phyloP scores from a whole-genome alignment of 2,329 filamentous ascomycete genomes.

The Clonostachys solani region DNA sequence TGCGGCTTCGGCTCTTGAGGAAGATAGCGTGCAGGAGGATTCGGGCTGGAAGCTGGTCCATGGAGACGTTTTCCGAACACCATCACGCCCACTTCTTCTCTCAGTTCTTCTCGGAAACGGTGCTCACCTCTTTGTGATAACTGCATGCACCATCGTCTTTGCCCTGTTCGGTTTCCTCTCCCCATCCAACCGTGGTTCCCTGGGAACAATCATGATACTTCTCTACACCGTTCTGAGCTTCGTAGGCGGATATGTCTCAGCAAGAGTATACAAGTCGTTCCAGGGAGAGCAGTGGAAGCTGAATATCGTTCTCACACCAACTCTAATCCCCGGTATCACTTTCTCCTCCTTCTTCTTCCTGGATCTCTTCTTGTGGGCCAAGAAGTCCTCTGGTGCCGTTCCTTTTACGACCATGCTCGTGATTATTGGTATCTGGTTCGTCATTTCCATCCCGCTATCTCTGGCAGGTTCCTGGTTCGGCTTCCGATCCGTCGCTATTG shows the following conservation, averaged over 20 bases:
- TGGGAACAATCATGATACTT: slow-evolving; percentile 89
- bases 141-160: slow-evolving; percentile 88
- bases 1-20: slow-evolving; percentile 74
- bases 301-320: slow-evolving; percentile 83
- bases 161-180: slow-evolving; percentile 93
- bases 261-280: slow-evolving; percentile 91
- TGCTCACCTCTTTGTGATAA: slow-evolving; percentile 96
- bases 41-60: slow-evolving; percentile 98
- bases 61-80: slow-evolving; percentile 92
- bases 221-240: slow-evolving; percentile 92
- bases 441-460: slow-evolving; percentile 91
- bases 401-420: slow-evolving; percentile 97
- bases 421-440: slow-evolving; percentile 90
- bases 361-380: slow-evolving; percentile 94
- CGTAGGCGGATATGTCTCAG: slow-evolving; percentile 85
- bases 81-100: slow-evolving; percentile 76
- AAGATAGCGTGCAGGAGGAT: slow-evolving; percentile 95
- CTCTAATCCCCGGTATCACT: slow-evolving; percentile 80
- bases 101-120: slow-evolving; percentile 90
- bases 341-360: slow-evolving; percentile 89
- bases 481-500: slow-evolving; percentile 69
- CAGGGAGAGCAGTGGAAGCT: slow-evolving; percentile 91
- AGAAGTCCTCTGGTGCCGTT: slow-evolving; percentile 86
- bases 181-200: slow-evolving; percentile 88
- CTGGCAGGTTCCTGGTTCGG: slow-evolving; percentile 89